Evolutionary conservation across 2,329 filamentous ascomycete species (phyloP).

Genomic region (Stenocarpella maydis): DNA sequence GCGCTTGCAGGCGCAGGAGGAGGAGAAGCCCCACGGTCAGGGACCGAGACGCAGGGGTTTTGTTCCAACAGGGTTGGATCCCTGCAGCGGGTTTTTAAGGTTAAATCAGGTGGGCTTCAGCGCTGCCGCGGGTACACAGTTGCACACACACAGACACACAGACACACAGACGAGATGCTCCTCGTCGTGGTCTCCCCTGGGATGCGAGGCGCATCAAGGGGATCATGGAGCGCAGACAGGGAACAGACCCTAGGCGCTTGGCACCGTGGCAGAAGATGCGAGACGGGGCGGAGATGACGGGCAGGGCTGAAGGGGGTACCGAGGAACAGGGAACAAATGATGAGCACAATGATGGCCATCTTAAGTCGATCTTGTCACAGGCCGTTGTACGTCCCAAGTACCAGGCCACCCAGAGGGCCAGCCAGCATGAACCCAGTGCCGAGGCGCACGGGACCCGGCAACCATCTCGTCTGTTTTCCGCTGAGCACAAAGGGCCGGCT

Average conservation of each 20-base stretch:
- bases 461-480: slow-evolving; percentile 30
- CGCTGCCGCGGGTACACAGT: slow-evolving; percentile 14
- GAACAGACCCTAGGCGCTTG: neutral
- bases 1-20: slow-evolving; percentile 16
- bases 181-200: neutral
- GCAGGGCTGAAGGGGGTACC: slow-evolving; percentile 14
- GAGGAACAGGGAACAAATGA: slow-evolving; percentile 2
- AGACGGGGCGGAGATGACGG: slow-evolving; percentile 26
- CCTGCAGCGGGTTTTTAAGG: slow-evolving; percentile 25
- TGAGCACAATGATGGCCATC: slow-evolving; percentile 26
- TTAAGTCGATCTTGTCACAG: slow-evolving; percentile 29
- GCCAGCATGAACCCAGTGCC: neutral
- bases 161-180: neutral
- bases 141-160: neutral
- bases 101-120: slow-evolving; percentile 29
- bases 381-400: slow-evolving; percentile 30
- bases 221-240: slow-evolving; percentile 13
- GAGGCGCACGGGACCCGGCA: neutral
- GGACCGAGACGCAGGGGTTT: slow-evolving; percentile 25
- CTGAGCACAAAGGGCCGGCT: no score
- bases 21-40: slow-evolving; percentile 28
- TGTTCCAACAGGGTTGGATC: slow-evolving; percentile 13
- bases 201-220: slow-evolving; percentile 16
- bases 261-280: slow-evolving; percentile 11
- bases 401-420: neutral